Conservation (phyloP, 495 filamentous ascomycete species). For the Hypoxylon fuscum region DNA sequence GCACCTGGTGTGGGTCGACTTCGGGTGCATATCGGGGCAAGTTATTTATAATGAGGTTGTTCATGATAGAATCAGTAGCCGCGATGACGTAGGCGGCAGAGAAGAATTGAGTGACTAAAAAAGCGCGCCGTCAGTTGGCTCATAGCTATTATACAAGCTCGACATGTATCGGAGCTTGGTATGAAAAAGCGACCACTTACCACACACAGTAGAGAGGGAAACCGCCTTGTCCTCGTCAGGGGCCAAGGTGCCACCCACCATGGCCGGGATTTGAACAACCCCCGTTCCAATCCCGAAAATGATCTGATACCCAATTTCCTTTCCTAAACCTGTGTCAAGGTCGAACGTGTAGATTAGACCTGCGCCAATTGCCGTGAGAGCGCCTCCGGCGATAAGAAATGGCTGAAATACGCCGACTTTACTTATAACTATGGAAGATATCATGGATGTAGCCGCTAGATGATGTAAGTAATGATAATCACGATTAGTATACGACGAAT, state of each 20-base stretch:
- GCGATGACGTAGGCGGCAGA: constrained; percentile 55
- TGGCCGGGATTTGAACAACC: constrained; percentile 52
- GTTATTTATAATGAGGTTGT: constrained; percentile 49
- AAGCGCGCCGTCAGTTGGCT: neutral
- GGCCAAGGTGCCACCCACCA: constrained; percentile 52
- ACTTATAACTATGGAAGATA: constrained; percentile 64
- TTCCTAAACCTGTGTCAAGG: constrained; percentile 28
- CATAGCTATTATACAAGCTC: too few species aligned
- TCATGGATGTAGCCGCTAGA: constrained; percentile 50
- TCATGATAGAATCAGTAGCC: constrained; percentile 50
- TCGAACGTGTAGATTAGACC: constrained; percentile 69
- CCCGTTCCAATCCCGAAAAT: constrained; percentile 67
- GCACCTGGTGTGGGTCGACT: constrained; percentile 47
- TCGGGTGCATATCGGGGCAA: constrained; percentile 46
- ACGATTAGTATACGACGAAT: constrained; percentile 18
- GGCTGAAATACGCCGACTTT: constrained; percentile 70
- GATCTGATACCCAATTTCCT: constrained; percentile 70
- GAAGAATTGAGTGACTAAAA: constrained; percentile 50
- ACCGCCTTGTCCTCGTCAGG: constrained; percentile 9
- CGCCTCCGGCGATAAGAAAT: constrained; percentile 64
- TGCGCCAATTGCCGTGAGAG: constrained; percentile 65
- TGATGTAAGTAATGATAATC: constrained; percentile 54
- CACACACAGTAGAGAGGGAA: constrained; percentile 4
- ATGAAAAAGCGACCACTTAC: constrained; percentile 3
- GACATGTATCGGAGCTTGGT: neutral